Percentiles rank a stretch among this genome's conserved stretches.
Conservation (phyloP, 1,284 basidiomycete species). For the Lentinula novae-zelandiae region DNA sequence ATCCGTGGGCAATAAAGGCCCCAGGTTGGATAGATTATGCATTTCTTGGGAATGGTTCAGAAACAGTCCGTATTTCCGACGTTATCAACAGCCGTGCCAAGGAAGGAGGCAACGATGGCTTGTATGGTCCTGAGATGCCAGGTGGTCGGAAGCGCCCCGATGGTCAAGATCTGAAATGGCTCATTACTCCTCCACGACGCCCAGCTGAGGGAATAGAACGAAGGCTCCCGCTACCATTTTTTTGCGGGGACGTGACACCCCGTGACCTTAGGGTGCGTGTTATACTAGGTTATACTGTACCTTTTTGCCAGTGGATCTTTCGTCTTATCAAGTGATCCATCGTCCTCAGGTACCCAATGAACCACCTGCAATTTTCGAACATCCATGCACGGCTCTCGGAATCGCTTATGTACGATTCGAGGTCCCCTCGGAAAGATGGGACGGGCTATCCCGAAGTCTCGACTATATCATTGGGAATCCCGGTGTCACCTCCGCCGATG, state of each 20-base stretch:
- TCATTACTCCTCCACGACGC: constrained; percentile 39
- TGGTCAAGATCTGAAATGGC: constrained; percentile 53
- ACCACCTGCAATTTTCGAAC: constrained; percentile 39
- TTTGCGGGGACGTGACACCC: constrained; percentile 67
- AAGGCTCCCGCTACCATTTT: constrained; percentile 53
- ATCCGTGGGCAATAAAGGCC: constrained; percentile 49
- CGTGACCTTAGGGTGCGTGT: constrained; percentile 49
- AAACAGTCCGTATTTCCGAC: constrained; percentile 31
- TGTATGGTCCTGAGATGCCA: constrained; percentile 37
- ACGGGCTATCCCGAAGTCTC: constrained; percentile 31
- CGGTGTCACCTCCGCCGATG: constrained; percentile 24
- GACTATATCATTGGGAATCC: constrained; percentile 42
- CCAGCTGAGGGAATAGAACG: constrained; percentile 16
- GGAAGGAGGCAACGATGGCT: constrained; percentile 29
- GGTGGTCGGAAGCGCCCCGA: constrained; percentile 54
- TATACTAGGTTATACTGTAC: background rate
- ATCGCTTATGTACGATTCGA: constrained; percentile 45
- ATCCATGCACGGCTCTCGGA: constrained; percentile 42
- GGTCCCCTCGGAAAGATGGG: constrained; percentile 25
- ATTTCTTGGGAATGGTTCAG: constrained; percentile 49
- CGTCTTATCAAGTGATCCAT: no score
- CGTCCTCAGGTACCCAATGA: constrained; percentile 42
- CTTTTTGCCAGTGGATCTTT: background rate
- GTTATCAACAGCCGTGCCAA: constrained; percentile 51
- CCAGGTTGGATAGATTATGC: constrained; percentile 67